Evolutionary conservation across 768 basidiomycete species (phyloP).

Genomic region (Leucocoprinus sp.): DNA sequence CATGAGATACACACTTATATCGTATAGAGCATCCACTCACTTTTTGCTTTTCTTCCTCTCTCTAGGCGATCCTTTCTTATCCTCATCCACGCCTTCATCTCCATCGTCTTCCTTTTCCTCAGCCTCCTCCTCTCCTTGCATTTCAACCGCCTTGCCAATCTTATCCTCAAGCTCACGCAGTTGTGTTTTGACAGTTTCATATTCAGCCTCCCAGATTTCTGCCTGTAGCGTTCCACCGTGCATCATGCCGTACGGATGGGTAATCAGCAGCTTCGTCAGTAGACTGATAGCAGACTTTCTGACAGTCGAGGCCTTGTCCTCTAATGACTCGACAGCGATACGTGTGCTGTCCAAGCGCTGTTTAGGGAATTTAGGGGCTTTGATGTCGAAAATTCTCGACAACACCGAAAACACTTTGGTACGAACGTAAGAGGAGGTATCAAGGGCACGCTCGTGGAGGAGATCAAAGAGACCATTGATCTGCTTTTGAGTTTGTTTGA

Average conservation of each 20-base stretch:
- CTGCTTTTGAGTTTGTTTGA: conserved; percentile 56
- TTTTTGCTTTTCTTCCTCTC: conserved; percentile 28
- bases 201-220: conserved; percentile 66
- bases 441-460: conserved; percentile 81
- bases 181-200: conserved; percentile 51
- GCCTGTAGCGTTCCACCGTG: conserved; percentile 77
- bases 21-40: conserved; percentile 15
- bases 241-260: conserved; percentile 82
- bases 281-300: conserved; percentile 76
- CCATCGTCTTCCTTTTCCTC: conserved; percentile 20
- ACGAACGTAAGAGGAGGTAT: conserved; percentile 86
- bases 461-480: conserved; percentile 75
- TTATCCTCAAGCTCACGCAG: conserved; percentile 62
- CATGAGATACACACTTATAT: not conserved
- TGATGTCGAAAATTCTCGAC: conserved; percentile 63
- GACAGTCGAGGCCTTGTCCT: conserved; percentile 88
- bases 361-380: conserved; percentile 73
- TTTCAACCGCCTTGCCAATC: conserved; percentile 55
- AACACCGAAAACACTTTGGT: conserved; percentile 78
- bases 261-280: conserved; percentile 64
- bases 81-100: conserved; percentile 21
- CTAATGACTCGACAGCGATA: conserved; percentile 70
- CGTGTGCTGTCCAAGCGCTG: conserved; percentile 70
- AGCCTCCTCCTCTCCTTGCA: conserved; percentile 29
- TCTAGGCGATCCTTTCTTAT: conserved; percentile 15